These are phyloP conservation scores for Pyrenochaeta sp. DNA, from an alignment of 2,329 filamentous ascomycete genomes.

Conservation along the genomic window DNA sequence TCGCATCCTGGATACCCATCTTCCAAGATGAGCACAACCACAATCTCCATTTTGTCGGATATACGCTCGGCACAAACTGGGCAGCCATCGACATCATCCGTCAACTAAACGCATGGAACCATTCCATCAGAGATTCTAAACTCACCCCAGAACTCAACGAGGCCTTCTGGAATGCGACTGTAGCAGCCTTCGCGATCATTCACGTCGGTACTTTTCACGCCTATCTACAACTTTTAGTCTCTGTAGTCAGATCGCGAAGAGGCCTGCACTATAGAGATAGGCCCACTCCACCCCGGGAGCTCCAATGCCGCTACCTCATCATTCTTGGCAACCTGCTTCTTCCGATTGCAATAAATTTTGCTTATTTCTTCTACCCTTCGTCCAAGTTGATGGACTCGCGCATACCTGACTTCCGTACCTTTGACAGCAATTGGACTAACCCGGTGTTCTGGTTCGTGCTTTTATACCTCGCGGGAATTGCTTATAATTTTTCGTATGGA, in stretches of 20 bases:
- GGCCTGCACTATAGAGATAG: background rate
- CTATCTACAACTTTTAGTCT: background rate
- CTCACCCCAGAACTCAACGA: background rate
- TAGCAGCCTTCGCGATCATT: background rate
- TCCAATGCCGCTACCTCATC: background rate
- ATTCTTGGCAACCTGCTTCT: background rate
- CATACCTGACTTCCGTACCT: no score
- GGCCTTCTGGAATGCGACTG: background rate
- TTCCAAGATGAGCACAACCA: background rate
- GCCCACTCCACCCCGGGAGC: background rate
- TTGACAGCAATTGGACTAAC: no score
- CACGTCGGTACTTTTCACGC: background rate
- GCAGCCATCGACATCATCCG: constrained; percentile 1
- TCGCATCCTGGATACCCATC: constrained; percentile 5
- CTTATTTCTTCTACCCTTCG: no score
- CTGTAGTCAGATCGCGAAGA: background rate
- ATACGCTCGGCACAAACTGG: constrained; percentile 4
- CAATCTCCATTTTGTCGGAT: background rate
- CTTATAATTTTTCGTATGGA: no score
- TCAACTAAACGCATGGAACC: background rate
- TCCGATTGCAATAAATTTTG: no score
- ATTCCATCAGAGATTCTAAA: no score
- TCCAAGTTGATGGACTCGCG: no score
- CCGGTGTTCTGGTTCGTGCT: no score
- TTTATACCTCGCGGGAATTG: no score